Evolutionary conservation across 1,139 yeast genomes (phyloP), one percentile per base, ranked within the genome.

Genomic region (Saccharomycopsis hybrid): DNA sequence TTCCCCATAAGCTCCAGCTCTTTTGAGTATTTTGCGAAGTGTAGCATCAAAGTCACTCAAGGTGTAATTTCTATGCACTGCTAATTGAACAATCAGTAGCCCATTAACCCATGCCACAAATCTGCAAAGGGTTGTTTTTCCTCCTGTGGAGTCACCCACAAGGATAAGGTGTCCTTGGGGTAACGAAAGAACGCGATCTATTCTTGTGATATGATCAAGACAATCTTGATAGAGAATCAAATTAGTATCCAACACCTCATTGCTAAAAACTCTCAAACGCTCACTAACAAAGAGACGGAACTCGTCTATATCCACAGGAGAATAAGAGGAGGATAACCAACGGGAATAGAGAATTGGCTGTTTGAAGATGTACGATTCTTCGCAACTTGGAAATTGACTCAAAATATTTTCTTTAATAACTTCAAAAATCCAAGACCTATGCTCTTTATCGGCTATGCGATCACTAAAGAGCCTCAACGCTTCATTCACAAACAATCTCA

Each of bases 51-150:
- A 90, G 48, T 87, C 85, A 0, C 61, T 62, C 18, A 86, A 68
- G 0, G 76, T 65, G 60, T 80, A 89, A 24, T 69, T 70, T 13
- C 77, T 65, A 35, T 76, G 72, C 0, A 85, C 84, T 41, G 69
- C 71, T 40, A 92, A 71, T 57, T 82, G 88, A 27, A 73, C 67
- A 0, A 80, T 72, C 42, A 72, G 76, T 28, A 87, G 63, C 0
- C 96, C 97, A 62, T 86, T 85, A 69, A 89, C 78, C 97, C 97
- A 92, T 0, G 95, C 80, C 3, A 87, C 96, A 71, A 92, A 90
- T 54, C 81, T 77, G 0, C 87, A 73, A 44, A 89, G 61, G 0
- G 94, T 83, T 0, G 87, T 75, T 64, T 86, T 87, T 1, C 97
- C 97, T 58, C 90, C 78, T 1, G 95, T 78, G 54, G 88, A 76